Percentiles rank a stretch among this genome's conserved stretches.
Conservation (phyloP, 306 rosid genomes). For the Ceratonia siliqua region DNA sequence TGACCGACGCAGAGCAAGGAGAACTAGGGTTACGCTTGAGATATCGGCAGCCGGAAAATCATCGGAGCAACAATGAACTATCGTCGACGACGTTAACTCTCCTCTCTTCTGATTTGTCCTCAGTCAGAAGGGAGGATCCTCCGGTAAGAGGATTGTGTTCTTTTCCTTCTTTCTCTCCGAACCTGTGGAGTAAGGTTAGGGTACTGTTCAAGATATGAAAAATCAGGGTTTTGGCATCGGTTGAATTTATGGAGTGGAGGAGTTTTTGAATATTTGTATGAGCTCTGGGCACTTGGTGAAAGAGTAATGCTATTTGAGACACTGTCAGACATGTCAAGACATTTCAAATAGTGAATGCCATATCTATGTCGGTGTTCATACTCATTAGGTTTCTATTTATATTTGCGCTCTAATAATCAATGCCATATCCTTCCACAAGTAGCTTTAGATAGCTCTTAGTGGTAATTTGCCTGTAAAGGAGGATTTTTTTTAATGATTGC, state of each 20-base stretch:
- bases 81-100: conserved; percentile 97
- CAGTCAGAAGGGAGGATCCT: conserved; percentile 95
- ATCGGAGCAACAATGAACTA: conserved; percentile 64
- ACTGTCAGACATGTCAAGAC: too few relatives aligned
- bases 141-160: conserved; percentile 75
- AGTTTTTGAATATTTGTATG: not conserved
- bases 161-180: conserved; percentile 7
- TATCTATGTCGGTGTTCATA: not conserved
- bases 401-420: too few relatives aligned
- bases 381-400: not conserved
- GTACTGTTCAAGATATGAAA: not conserved
- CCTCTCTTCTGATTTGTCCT: conserved; percentile 98
- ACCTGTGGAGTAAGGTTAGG: not conserved
- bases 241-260: not conserved
- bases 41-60: not conserved
- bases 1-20: not conserved
- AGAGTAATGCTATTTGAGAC: not conserved
- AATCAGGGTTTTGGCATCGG: not conserved
- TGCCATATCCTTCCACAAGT: not conserved
- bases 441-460: not conserved
- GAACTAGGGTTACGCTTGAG: conserved; percentile 52
- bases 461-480: not conserved
- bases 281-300: not conserved
- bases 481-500: not conserved
- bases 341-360: too few relatives aligned